Percentiles rank a stretch among this genome's conserved stretches.
Evolutionary conservation across 78 protist species (phyloP).

Genomic region (Polysphondylium violaceum): DNA sequence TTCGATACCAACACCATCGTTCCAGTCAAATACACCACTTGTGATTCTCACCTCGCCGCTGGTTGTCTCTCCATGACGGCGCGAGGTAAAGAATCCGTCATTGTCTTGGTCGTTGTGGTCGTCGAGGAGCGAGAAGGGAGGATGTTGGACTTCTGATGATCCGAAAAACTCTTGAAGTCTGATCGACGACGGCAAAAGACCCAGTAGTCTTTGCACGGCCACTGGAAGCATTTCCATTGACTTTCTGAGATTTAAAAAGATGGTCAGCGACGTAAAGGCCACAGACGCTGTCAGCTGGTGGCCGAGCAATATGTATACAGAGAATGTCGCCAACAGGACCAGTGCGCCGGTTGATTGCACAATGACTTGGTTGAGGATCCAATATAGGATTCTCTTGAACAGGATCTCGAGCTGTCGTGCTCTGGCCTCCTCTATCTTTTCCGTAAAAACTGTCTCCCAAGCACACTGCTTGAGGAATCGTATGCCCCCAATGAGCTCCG

Average conservation of each 20-base stretch:
- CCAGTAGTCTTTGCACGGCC: constrained; percentile 2
- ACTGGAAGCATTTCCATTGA: constrained; percentile 56
- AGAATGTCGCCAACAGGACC: constrained; percentile 40
- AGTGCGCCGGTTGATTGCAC: constrained; percentile 17
- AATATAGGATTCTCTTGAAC: neutral
- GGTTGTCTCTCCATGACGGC: too few relatives aligned
- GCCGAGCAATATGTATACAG: neutral
- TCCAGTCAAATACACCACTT: constrained; percentile 49
- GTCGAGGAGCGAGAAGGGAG: too few relatives aligned
- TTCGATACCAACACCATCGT: neutral
- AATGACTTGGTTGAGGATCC: constrained; percentile 5
- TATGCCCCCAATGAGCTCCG: constrained; percentile 43
- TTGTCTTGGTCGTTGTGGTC: too few relatives aligned
- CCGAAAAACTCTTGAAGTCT: constrained; percentile 28
- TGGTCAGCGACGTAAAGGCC: constrained; percentile 35
- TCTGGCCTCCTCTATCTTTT: constrained; percentile 14
- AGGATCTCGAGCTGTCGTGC: neutral
- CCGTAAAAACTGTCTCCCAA: constrained; percentile 52
- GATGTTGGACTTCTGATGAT: constrained; percentile 9
- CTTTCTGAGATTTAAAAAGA: constrained; percentile 38
- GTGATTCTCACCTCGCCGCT: too few relatives aligned
- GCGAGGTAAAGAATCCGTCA: too few relatives aligned
- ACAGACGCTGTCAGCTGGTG: constrained; percentile 7
- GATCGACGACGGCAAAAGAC: constrained; percentile 17
- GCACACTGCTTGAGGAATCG: constrained; percentile 54